phyloP scores from a whole-genome alignment of 257 asterid species.

The Lithospermum erythrorhizon region DNA sequence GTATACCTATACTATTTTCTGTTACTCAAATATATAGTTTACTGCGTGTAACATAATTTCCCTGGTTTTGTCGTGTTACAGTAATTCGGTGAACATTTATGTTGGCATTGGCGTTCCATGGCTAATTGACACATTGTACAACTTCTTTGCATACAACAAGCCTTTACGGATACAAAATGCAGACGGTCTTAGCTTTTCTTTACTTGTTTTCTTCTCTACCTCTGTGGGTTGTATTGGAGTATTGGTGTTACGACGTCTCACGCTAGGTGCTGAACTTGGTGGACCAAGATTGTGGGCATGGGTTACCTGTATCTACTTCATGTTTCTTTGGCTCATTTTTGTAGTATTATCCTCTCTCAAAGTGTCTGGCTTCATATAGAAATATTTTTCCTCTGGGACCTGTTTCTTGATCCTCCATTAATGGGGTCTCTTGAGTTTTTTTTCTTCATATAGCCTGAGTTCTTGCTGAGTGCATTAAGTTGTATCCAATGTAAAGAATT shows the following conservation, averaged over 20 bases:
- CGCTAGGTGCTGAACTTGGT: constrained; percentile 85
- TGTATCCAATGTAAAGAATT: too few relatives aligned
- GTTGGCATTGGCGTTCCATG: constrained; percentile 89
- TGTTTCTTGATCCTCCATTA: background rate
- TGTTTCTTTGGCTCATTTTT: constrained; percentile 65
- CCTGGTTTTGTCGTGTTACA: constrained; percentile 18
- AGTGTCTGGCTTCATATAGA: constrained; percentile 48
- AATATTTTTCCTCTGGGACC: background rate
- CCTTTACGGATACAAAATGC: constrained; percentile 65
- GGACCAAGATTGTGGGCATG: constrained; percentile 90
- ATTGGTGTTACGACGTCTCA: constrained; percentile 56
- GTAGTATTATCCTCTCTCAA: constrained; percentile 52
- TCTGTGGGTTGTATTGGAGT: constrained; percentile 73
- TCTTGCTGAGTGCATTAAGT: background rate
- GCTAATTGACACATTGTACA: constrained; percentile 77
- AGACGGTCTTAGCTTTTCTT: constrained; percentile 66
- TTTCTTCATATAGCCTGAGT: too few relatives aligned
- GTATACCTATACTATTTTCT: background rate
- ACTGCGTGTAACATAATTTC: background rate
- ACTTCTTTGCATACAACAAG: constrained; percentile 62
- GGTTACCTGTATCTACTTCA: constrained; percentile 53
- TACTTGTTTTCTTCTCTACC: constrained; percentile 73
- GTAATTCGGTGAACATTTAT: constrained; percentile 89
- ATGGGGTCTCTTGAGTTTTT: too few relatives aligned
- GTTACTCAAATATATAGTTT: background rate